Conservation (phyloP, 495 filamentous ascomycete genomes). For the Mytilinidion resinicola region DNA sequence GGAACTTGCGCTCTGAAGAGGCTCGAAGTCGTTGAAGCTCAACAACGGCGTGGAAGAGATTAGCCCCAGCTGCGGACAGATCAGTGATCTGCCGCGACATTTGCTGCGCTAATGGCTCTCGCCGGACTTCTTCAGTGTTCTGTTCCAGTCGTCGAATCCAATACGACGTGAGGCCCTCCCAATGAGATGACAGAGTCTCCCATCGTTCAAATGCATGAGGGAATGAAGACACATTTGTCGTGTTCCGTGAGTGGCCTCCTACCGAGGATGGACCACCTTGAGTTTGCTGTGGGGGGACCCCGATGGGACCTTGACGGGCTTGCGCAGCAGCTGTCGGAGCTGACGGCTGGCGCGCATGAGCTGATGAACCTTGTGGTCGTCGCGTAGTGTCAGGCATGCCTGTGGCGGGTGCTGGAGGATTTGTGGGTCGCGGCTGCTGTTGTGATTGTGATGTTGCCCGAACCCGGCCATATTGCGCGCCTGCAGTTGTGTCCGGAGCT, state of each 20-base stretch:
- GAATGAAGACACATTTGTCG: conserved; percentile 50
- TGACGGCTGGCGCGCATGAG: conserved; percentile 19
- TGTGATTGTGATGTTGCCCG: conserved; percentile 27
- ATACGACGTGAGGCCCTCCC: conserved; percentile 95
- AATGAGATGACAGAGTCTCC: conserved; percentile 94
- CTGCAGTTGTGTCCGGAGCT: conserved; percentile 16
- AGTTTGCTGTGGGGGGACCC: conserved; percentile 7
- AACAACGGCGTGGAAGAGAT: conserved; percentile 95
- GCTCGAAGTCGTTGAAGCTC: conserved; percentile 93
- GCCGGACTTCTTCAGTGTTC: conserved; percentile 74
- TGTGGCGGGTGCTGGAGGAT: conserved; percentile 15
- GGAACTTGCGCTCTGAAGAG: conserved; percentile 93
- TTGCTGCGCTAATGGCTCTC: conserved; percentile 77
- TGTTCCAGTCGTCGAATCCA: conserved; percentile 91
- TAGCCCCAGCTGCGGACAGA: conserved; percentile 90
- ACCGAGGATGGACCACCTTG: conserved; percentile 8
- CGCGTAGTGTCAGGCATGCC: conserved; percentile 16
- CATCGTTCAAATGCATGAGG: conserved; percentile 97
- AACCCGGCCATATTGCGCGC: conserved; percentile 17
- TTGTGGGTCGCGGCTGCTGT: conserved; percentile 29
- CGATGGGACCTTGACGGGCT: conserved; percentile 4
- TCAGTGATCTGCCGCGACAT: conserved; percentile 92
- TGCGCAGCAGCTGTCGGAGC: conserved; percentile 12
- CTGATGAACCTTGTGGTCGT: conserved; percentile 20
- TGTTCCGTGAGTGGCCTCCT: conserved; percentile 15